Evolutionary conservation across 371 early-diverging fungal species (phyloP).

Genomic region (Nematocida ironsii): DNA sequence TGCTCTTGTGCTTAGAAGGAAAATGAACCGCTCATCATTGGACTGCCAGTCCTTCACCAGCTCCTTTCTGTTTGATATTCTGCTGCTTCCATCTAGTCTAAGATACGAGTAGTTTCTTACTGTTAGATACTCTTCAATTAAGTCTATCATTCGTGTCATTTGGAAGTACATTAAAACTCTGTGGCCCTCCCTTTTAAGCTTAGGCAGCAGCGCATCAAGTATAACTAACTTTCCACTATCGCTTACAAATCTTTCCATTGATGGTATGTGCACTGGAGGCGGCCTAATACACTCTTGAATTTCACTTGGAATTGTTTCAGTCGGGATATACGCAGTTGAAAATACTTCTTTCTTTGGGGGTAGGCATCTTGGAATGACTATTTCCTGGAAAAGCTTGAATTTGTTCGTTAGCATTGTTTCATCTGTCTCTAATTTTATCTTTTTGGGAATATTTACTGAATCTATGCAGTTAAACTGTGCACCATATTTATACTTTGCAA

Average conservation of each 20-base stretch:
- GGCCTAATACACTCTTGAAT: neutral
- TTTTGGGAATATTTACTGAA: neutral
- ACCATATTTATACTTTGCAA: neutral
- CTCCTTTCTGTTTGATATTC: conserved; percentile 80
- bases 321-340: conserved; percentile 26
- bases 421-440: neutral
- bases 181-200: conserved; percentile 83
- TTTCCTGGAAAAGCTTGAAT: neutral
- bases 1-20: conserved; percentile 82
- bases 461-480: neutral
- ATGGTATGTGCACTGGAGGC: conserved; percentile 9
- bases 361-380: conserved; percentile 15
- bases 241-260: conserved; percentile 72
- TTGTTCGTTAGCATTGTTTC: neutral
- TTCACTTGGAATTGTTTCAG: neutral
- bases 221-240: conserved; percentile 87
- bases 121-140: conserved; percentile 75
- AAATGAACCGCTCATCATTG: conserved; percentile 74
- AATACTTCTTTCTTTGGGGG: conserved; percentile 24
- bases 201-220: conserved; percentile 79
- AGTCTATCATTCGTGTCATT: conserved; percentile 94
- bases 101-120: conserved; percentile 72
- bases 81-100: conserved; percentile 89
- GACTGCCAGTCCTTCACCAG: conserved; percentile 75
- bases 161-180: conserved; percentile 92